phyloP scores from a whole-genome alignment of 2,329 filamentous ascomycete species.

The Sporothrix euskadiensis region DNA sequence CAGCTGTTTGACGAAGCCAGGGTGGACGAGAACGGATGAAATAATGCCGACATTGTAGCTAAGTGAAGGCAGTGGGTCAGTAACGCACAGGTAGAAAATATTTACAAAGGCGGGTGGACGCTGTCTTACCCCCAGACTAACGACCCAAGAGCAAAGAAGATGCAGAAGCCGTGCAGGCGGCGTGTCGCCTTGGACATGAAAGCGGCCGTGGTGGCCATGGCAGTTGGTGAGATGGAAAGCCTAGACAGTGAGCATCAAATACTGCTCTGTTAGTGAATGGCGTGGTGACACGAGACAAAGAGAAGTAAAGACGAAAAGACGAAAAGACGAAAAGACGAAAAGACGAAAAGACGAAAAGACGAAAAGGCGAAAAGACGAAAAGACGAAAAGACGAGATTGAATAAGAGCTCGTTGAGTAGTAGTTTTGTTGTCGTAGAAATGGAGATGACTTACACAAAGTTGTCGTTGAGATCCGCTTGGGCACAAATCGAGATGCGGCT shows the following conservation, averaged over 20 bases:
- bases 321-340: too few species aligned
- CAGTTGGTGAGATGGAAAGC: not conserved
- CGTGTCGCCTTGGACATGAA: slow-evolving; percentile 42
- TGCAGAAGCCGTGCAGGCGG: slow-evolving; percentile 50
- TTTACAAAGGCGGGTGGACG: not conserved
- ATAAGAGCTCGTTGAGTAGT: too few species aligned
- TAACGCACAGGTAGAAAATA: not conserved
- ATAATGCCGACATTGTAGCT: slow-evolving; percentile 61
- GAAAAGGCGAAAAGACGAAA: too few species aligned
- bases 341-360: too few species aligned
- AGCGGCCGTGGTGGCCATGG: not conserved
- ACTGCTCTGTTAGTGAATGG: not conserved
- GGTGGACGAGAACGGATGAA: slow-evolving; percentile 57
- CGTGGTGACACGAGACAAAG: too few species aligned
- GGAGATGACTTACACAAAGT: too few species aligned
- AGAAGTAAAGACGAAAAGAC: too few species aligned
- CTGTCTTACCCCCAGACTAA: slow-evolving; percentile 55
- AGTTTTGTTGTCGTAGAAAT: too few species aligned
- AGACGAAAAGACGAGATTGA: too few species aligned
- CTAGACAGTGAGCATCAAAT: not conserved
- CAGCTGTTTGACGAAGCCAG: slow-evolving; percentile 53
- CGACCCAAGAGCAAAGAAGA: slow-evolving; percentile 57
- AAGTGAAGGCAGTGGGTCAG: not conserved
- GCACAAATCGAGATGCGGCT: not conserved
- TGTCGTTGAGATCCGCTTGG: too few species aligned